These are phyloP conservation scores for Botrytis elliptica DNA, from an alignment of 2,329 filamentous ascomycete genomes.

Conservation along the genomic window DNA sequence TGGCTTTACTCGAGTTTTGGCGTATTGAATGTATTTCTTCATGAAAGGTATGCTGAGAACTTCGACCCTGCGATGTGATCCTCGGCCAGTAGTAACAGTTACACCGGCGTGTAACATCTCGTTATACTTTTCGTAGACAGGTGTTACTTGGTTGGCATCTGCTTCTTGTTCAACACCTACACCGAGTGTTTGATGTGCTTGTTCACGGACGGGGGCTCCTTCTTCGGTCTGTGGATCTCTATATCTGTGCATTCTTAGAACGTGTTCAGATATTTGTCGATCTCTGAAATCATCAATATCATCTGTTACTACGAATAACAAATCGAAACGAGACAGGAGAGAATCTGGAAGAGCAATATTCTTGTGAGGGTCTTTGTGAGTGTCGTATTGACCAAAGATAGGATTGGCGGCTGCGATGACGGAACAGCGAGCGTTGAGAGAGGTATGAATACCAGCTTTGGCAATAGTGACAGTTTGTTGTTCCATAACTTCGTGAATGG, in stretches of 20 bases:
- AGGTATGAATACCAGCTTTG: conserved; percentile 97
- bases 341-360: conserved; percentile 98
- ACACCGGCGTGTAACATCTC: conserved; percentile 94
- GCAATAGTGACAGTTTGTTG: conserved; percentile 99
- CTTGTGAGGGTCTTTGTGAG: conserved; percentile 97
- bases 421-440: conserved; percentile 92
- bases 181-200: conserved; percentile 76
- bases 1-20: conserved; percentile 87
- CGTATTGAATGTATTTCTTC: conserved; percentile 99
- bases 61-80: conserved; percentile 73
- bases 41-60: conserved; percentile 96
- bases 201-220: conserved; percentile 89
- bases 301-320: conserved; percentile 95
- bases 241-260: conserved; percentile 95
- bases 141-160: conserved; percentile 71
- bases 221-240: conserved; percentile 90
- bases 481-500: conserved; percentile 99
- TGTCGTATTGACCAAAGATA: conserved; percentile 97
- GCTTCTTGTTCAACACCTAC: conserved; percentile 80
- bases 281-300: conserved; percentile 95
- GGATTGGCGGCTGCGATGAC: conserved; percentile 96
- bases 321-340: conserved; percentile 94
- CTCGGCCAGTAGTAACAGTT: conserved; percentile 70
- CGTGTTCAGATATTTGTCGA: conserved; percentile 90
- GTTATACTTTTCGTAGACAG: conserved; percentile 95